A percentile compares a stretch with the other conserved stretches of the same genome.
phyloP scores from a whole-genome alignment of 202 grass and related monocot species.

The Cymbopogon flexuosus region DNA sequence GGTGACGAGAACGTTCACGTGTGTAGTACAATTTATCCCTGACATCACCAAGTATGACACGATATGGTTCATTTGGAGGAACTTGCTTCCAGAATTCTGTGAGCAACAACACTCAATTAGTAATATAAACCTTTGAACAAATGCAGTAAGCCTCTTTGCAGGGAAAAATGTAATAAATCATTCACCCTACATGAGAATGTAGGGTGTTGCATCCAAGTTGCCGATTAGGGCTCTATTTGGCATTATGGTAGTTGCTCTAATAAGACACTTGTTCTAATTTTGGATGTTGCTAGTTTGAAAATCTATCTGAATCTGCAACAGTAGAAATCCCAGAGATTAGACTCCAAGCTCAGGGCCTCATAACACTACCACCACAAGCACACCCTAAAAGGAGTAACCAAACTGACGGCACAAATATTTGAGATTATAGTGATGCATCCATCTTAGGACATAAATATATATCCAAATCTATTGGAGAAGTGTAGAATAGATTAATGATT shows the following conservation, averaged over 20 bases:
- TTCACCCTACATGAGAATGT: neutral
- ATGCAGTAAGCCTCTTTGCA: neutral
- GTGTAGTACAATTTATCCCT: slow-evolving; percentile 91
- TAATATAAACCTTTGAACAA: neutral
- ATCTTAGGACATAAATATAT: neutral
- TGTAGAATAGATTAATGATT: neutral
- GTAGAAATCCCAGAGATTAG: neutral
- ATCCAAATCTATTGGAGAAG: neutral
- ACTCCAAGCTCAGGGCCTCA: neutral
- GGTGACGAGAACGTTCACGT: slow-evolving; percentile 73
- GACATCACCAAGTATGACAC: slow-evolving; percentile 92
- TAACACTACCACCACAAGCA: neutral
- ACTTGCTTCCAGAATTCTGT: slow-evolving; percentile 98
- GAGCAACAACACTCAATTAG: slow-evolving; percentile 33
- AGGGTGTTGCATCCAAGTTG: neutral
- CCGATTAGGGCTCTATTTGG: neutral
- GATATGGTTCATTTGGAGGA: slow-evolving; percentile 92
- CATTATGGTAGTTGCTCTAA: neutral
- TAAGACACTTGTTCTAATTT: neutral
- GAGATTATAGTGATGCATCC: neutral
- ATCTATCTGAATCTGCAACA: neutral
- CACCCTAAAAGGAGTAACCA: neutral
- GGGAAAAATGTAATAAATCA: neutral
- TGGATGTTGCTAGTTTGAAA: neutral
- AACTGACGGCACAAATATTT: neutral